These are phyloP conservation scores for Amanita exitialis DNA, from an alignment of 768 basidiomycete species.

Conservation along the genomic window DNA sequence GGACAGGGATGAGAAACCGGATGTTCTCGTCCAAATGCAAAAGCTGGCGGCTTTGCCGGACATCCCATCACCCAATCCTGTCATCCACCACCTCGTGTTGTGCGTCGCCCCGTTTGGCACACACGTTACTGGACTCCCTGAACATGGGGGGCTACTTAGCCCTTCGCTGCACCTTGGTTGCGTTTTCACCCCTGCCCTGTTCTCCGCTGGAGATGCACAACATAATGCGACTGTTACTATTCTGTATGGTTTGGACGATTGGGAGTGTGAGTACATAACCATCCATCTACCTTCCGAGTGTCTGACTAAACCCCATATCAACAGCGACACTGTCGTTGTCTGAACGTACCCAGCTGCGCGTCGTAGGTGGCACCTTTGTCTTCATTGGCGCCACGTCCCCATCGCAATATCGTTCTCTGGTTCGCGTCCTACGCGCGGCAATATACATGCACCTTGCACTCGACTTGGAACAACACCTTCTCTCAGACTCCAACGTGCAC, in stretches of 20 bases:
- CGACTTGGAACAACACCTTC: conserved; percentile 49
- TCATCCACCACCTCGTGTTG: conserved; percentile 38
- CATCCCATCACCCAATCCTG: conserved; percentile 16
- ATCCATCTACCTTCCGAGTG: not conserved
- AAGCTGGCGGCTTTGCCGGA: conserved; percentile 15
- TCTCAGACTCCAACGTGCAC: conserved; percentile 38
- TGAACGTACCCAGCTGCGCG: conserved; percentile 18
- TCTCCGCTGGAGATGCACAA: conserved; percentile 15
- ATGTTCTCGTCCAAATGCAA: conserved; percentile 17
- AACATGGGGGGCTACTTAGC: conserved; percentile 32
- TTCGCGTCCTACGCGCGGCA: conserved; percentile 38
- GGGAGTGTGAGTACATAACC: conserved; percentile 35
- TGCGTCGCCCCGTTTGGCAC: conserved; percentile 34
- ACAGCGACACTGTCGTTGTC: not conserved
- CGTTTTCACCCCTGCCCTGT: conserved; percentile 30
- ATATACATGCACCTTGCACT: conserved; percentile 49
- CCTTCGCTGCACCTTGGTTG: conserved; percentile 31
- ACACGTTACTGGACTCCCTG: conserved; percentile 17
- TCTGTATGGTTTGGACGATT: conserved; percentile 41
- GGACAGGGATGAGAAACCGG: conserved; percentile 5
- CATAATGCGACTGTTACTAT: conserved; percentile 17
- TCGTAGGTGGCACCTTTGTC: conserved; percentile 56
- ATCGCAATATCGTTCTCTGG: conserved; percentile 31
- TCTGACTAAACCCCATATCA: not conserved
- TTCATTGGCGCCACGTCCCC: conserved; percentile 36